Base-by-base conservation (phyloP, 1,139 yeast species). In the Saccharomyces hybrid region DNA sequence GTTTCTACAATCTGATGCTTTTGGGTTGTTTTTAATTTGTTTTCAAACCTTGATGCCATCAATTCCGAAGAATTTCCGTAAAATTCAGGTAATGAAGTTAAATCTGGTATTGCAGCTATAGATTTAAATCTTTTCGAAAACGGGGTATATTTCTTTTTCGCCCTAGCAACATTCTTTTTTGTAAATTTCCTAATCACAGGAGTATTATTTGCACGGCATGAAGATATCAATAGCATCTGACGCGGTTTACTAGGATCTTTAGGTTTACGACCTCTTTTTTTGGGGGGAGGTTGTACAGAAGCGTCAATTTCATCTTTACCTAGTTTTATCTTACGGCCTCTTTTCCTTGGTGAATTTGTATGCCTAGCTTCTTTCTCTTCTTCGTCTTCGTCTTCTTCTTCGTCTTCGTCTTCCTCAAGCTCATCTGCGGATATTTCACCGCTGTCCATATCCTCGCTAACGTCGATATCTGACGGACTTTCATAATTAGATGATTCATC, bases 131-230 rank as follows among this genome's bases (percentile, higher is more conserved):
- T 59, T 51, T 67, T 67, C 2, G 71, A 67, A 54, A 68, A 68
- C 16, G 71, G 69, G 0, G 70, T 67, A 56, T 68, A 68, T 27
- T 68, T 68, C 54, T 66, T 67, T 50, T 67, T 68, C 7, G 71
- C 70, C 47, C 71, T 61, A 13, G 59, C 66, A 20, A 67, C 69
- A 53, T 67, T 68, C 47, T 61, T 67, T 51, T 66, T 68, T 0
- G 70, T 65, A 46, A 64, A 67, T 38, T 66, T 65, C 51, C 64
- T 64, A 25, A 64, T 57, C 1, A 56, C 50, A 2, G 56, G 54
- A 2, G 55, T 34, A 14, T 44, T 47, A 28, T 44, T 49, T 14
- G 48, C 49, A 23, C 20, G 51, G 47, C 51, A 51, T 32, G 9
- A 49, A 31, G 46, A 42, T 41, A 44, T 41, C 28, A 34, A 28